A percentile compares a stretch with the other conserved stretches of the same genome.
phyloP scores from a whole-genome alignment of 768 basidiomycete genomes.

The Terana coerulea region DNA sequence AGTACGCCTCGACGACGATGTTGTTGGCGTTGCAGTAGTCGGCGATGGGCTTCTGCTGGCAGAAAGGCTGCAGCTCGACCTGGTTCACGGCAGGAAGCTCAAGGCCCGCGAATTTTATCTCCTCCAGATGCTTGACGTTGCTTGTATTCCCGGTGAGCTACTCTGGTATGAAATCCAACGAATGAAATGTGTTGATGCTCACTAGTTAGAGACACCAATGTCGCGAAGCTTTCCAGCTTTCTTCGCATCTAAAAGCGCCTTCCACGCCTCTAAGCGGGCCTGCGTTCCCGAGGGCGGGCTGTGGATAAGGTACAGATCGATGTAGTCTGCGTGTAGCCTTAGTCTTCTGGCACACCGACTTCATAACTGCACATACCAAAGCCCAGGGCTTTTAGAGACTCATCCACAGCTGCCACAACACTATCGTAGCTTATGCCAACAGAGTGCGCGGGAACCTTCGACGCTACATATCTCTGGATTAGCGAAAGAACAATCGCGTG shows the following conservation, averaged over 20 bases:
- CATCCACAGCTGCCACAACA: slow-evolving; percentile 54
- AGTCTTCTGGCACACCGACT: too few species aligned
- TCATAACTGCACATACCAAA: slow-evolving; percentile 61
- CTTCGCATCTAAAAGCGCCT: slow-evolving; percentile 61
- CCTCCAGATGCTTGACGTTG: slow-evolving; percentile 67
- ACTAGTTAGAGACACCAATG: slow-evolving; percentile 88
- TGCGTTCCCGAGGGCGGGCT: slow-evolving; percentile 62
- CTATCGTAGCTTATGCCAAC: slow-evolving; percentile 68
- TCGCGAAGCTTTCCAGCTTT: slow-evolving; percentile 60
- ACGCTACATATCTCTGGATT: slow-evolving; percentile 41
- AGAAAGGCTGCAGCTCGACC: slow-evolving; percentile 81
- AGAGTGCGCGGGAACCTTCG: slow-evolving; percentile 53
- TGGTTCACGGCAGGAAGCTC: slow-evolving; percentile 76
- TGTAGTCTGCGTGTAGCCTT: slow-evolving; percentile 53
- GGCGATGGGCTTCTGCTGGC: slow-evolving; percentile 78
- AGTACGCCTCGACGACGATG: slow-evolving; percentile 42
- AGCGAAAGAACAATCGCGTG: too few species aligned
- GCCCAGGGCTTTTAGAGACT: slow-evolving; percentile 54
- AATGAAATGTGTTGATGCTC: slow-evolving; percentile 20
- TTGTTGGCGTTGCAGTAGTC: slow-evolving; percentile 48
- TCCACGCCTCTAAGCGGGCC: slow-evolving; percentile 65
- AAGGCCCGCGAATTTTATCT: slow-evolving; percentile 60
- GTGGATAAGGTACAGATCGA: slow-evolving; percentile 80
- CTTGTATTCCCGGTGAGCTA: slow-evolving; percentile 37
- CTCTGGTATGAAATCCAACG: too few species aligned